phyloP scores from a whole-genome alignment of 768 basidiomycete genomes.

The Russula sp. region DNA sequence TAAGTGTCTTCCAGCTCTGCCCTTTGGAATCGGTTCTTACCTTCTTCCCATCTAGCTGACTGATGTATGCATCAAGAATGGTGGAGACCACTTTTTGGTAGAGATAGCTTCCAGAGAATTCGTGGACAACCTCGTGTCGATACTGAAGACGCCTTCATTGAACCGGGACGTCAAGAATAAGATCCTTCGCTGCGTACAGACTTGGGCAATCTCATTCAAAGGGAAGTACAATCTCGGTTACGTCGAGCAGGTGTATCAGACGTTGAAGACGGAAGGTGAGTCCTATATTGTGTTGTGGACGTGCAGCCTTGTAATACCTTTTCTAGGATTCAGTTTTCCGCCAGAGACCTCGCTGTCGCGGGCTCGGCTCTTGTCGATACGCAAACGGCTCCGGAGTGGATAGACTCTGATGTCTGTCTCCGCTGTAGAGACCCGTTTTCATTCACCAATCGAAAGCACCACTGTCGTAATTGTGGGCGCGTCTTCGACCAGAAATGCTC shows the following conservation, averaged over 20 bases:
- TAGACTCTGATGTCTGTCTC: constrained; percentile 92
- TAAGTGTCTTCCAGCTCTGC: constrained; percentile 44
- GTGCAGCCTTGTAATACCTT: background rate
- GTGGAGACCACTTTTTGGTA: constrained; percentile 83
- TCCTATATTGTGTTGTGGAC: constrained; percentile 4
- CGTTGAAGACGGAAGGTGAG: constrained; percentile 70
- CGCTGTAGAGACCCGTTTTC: constrained; percentile 88
- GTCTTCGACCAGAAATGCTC: constrained; percentile 96
- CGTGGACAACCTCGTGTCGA: constrained; percentile 88
- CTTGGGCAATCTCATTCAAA: constrained; percentile 90
- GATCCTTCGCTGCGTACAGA: constrained; percentile 79
- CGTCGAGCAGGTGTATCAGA: constrained; percentile 76
- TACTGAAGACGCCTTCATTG: constrained; percentile 72
- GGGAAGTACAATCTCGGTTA: constrained; percentile 72
- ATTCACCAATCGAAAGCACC: constrained; percentile 96
- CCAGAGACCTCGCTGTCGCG: constrained; percentile 67
- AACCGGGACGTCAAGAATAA: constrained; percentile 81
- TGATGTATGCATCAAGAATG: constrained; percentile 95
- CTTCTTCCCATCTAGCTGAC: constrained; percentile 54
- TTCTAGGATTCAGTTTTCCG: constrained; percentile 77
- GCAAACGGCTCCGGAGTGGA: constrained; percentile 93
- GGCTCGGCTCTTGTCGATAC: constrained; percentile 89
- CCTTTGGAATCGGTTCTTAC: constrained; percentile 3
- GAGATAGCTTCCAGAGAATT: constrained; percentile 89
- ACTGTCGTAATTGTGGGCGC: constrained; percentile 96